Evolutionary conservation across 176 grass and related monocot species (phyloP).

Genomic region (Bromus sterilis): DNA sequence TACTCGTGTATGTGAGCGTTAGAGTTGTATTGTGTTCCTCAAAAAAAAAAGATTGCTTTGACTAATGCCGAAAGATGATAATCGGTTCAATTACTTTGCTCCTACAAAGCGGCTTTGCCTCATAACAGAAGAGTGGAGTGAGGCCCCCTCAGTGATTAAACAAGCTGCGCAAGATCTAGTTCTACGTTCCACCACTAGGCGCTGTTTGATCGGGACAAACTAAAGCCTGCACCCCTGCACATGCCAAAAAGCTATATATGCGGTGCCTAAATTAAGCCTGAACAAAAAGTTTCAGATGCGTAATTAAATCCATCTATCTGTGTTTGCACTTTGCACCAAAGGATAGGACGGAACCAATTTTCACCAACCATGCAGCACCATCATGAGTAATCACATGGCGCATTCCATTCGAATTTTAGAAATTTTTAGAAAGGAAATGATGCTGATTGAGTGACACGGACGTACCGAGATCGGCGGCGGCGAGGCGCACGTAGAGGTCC

Average conservation of each 20-base stretch:
- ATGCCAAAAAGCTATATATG: background rate
- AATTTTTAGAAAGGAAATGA: background rate
- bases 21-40: no score
- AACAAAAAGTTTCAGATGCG: background rate
- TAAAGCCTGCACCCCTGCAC: background rate
- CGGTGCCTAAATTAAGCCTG: background rate
- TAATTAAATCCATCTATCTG: no score
- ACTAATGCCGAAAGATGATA: background rate
- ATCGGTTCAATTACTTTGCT: background rate
- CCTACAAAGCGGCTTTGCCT: background rate
- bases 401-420: background rate
- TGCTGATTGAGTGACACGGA: background rate
- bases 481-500: conserved; percentile 51
- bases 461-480: conserved; percentile 48
- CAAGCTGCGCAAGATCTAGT: background rate
- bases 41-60: background rate
- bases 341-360: background rate
- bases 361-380: background rate
- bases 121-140: background rate
- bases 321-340: background rate
- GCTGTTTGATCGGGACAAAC: background rate
- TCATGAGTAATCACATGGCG: background rate
- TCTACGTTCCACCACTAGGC: background rate
- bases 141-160: background rate
- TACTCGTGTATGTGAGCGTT: no score